Base-by-base conservation (phyloP, 257 asterid species). In the Solanum pinnatisectum region DNA sequence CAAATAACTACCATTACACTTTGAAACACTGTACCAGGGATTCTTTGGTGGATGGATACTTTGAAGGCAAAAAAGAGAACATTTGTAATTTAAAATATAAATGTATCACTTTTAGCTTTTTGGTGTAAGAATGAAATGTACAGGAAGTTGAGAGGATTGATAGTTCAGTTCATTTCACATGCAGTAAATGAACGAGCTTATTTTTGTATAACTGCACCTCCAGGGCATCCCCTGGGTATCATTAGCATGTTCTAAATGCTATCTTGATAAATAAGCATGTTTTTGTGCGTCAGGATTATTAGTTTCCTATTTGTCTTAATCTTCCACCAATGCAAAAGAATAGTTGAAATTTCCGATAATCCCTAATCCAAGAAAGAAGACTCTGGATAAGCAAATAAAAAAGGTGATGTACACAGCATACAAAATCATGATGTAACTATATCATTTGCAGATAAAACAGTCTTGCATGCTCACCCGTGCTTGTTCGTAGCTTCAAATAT, bases 401-500 rank as follows among this genome's bases (percentile, higher is more conserved):
- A 76, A n/a, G 35, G 60, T 39, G 84, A n/a, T 27, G 27, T 77
- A n/a, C 27, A 77, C 23, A 77, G 14, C 84, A 77, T 68, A 70
- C 63, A 70, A 32, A 84, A 35, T 36, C 87, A 23, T 56, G 86
- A 13, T 83, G 49, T 59, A 39, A 52, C 79, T 30, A 20, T n/a
- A 35, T 65, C 87, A 63, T 32, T 65, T 37, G 88, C 60, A 86
- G 63, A 46, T n/a, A 81, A 76, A 88, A 36, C 87, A 74, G 20
- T 37, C 83, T 22, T 35, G 32, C 27, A 74, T 87, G 65, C 94
- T 85, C 85, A 97, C 99, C 99, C 90, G 99, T 96, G 93, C 99
- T 96, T 84, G 99, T 97, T 27, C 96, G 96, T 88, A 97, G 98
- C 93, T 93, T 96, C 92, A 97, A 91, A 90, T 94, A 92, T 90